Evolutionary conservation across 108 stramenopile genomes (phyloP).

Genomic region (Cylindrotheca fusiformis): DNA sequence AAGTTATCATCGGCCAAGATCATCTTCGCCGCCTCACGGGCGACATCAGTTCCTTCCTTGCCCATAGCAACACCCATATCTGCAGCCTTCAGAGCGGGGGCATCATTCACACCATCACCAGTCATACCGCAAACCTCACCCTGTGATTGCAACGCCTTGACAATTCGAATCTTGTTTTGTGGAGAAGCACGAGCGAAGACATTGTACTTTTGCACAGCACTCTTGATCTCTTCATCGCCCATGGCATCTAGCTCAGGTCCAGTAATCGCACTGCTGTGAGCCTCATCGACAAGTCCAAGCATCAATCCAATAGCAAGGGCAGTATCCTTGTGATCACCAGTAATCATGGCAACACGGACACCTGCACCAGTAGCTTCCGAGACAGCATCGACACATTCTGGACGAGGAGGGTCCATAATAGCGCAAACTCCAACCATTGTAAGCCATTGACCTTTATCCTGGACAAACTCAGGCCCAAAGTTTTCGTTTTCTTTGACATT

Average conservation of each 20-base stretch:
- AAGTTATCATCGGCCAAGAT: slow-evolving; percentile 98
- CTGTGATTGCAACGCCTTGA: slow-evolving; percentile 88
- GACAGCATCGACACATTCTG: slow-evolving; percentile 85
- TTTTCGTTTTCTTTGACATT: slow-evolving; percentile 48
- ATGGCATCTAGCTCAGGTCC: slow-evolving; percentile 84
- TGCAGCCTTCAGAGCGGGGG: slow-evolving; percentile 96
- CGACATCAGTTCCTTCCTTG: slow-evolving; percentile 95
- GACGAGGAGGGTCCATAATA: slow-evolving; percentile 94
- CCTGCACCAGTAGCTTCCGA: slow-evolving; percentile 80
- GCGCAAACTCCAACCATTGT: slow-evolving; percentile 91
- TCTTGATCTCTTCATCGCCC: slow-evolving; percentile 62
- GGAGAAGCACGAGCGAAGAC: slow-evolving; percentile 91
- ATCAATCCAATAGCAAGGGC: slow-evolving; percentile 77
- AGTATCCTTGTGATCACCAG: slow-evolving; percentile 94
- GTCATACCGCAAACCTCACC: slow-evolving; percentile 95
- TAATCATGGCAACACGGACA: slow-evolving; percentile 96
- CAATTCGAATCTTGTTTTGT: slow-evolving; percentile 87
- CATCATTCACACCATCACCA: slow-evolving; percentile 99
- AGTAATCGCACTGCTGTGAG: slow-evolving; percentile 59
- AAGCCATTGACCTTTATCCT: slow-evolving; percentile 59
- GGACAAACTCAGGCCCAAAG: slow-evolving; percentile 64
- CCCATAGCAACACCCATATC: slow-evolving; percentile 99
- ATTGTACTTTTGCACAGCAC: slow-evolving; percentile 70
- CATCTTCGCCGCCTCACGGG: slow-evolving; percentile 96
- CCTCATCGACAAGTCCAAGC: slow-evolving; percentile 82